phyloP scores from a whole-genome alignment of 1,284 basidiomycete genomes.

The Fistulinella staudtii region DNA sequence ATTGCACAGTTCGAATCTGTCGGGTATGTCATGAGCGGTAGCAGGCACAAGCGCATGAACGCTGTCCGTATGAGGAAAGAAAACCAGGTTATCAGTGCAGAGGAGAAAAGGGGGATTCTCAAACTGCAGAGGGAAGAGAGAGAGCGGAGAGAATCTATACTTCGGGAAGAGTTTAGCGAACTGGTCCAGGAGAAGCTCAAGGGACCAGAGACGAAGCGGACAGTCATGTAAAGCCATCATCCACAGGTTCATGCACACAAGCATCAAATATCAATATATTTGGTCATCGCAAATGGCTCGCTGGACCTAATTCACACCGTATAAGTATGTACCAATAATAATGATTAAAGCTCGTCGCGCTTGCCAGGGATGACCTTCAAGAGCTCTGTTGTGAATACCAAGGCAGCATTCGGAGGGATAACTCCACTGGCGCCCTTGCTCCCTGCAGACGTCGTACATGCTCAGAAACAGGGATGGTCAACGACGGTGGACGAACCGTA shows the following conservation, averaged over 20 bases:
- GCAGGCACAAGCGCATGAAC: slow-evolving; percentile 91
- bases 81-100: slow-evolving; percentile 97
- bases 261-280: too few relatives aligned
- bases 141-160: slow-evolving; percentile 80
- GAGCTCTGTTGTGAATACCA: slow-evolving; percentile 89
- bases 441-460: slow-evolving; percentile 45
- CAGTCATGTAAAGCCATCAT: slow-evolving; percentile 3
- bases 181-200: slow-evolving; percentile 74
- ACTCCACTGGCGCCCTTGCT: slow-evolving; percentile 68
- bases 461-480: slow-evolving; percentile 1
- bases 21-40: slow-evolving; percentile 99
- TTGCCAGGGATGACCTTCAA: slow-evolving; percentile 44
- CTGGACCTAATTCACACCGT: too few relatives aligned
- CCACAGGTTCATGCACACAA: too few relatives aligned
- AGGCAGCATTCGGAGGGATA: slow-evolving; percentile 81
- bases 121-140: slow-evolving; percentile 93
- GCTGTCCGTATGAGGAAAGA: slow-evolving; percentile 98
- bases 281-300: too few relatives aligned
- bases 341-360: slow-evolving; percentile 38
- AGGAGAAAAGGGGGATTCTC: slow-evolving; percentile 93
- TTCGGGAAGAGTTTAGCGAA: slow-evolving; percentile 78
- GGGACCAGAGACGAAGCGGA: slow-evolving; percentile 28
- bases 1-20: slow-evolving; percentile 85
- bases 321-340: too few relatives aligned
- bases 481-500: slow-evolving; percentile 61